These are phyloP conservation scores for Aspergillus pseudoviridinutans DNA, from an alignment of 2,329 filamentous ascomycete species.

Conservation along the genomic window DNA sequence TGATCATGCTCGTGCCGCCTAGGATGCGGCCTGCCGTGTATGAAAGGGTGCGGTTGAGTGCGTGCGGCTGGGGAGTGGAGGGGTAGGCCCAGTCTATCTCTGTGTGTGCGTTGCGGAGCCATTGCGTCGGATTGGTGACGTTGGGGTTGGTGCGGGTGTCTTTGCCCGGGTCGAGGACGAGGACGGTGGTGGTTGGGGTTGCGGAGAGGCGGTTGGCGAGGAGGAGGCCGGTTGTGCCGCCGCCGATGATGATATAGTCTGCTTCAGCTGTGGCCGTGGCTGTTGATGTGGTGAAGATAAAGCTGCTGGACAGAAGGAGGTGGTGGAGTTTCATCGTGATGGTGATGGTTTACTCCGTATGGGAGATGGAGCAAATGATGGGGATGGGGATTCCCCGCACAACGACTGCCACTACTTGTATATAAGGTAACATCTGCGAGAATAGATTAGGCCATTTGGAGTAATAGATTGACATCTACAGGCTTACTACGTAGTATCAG, in stretches of 20 bases:
- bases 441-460: too few species aligned
- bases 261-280: background rate
- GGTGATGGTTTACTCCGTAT: background rate
- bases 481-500: too few species aligned
- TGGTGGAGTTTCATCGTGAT: background rate
- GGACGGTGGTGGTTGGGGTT: background rate
- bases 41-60: background rate
- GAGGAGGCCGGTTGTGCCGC: background rate
- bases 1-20: conserved; percentile 33
- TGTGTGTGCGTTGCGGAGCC: background rate
- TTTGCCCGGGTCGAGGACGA: background rate
- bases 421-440: too few species aligned
- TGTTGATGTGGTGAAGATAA: background rate
- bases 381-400: background rate
- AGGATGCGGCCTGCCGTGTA: conserved; percentile 11
- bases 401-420: too few species aligned
- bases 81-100: background rate
- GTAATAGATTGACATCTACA: too few species aligned
- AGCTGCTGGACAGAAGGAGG: background rate
- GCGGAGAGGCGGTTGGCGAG: background rate
- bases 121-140: background rate
- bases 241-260: background rate
- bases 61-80: background rate
- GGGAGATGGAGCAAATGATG: background rate
- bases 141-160: background rate